These are phyloP conservation scores for Dictyostelium citrinum DNA, from an alignment of 78 protist genomes.

Conservation along the genomic window DNA sequence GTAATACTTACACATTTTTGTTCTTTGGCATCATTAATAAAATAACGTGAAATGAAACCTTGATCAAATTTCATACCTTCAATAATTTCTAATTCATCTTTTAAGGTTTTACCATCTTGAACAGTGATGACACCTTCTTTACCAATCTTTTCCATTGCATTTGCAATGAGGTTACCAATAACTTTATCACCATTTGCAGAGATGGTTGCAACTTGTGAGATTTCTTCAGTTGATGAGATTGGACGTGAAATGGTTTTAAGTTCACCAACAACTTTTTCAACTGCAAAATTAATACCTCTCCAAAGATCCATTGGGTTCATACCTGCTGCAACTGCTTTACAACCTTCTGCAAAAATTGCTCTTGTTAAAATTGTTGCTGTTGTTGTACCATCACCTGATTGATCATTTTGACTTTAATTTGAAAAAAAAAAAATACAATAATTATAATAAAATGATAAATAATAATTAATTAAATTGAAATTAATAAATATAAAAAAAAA, in stretches of 20 bases:
- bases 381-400: conserved; percentile 99
- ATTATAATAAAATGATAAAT: too few relatives aligned
- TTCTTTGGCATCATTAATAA: conserved; percentile 93
- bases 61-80: conserved; percentile 99
- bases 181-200: conserved; percentile 98
- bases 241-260: conserved; percentile 88
- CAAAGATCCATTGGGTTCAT: conserved; percentile 98
- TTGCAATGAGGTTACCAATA: conserved; percentile 97
- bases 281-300: conserved; percentile 96
- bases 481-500: too few relatives aligned
- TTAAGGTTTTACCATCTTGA: conserved; percentile 97
- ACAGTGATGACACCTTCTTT: conserved; percentile 99
- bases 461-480: too few relatives aligned
- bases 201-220: conserved; percentile 98
- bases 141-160: conserved; percentile 98
- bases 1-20: conserved; percentile 85
- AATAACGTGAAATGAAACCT: conserved; percentile 98
- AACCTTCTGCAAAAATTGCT: conserved; percentile 97
- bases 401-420: conserved; percentile 89
- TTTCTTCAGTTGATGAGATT: conserved; percentile 95
- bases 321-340: conserved; percentile 97
- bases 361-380: conserved; percentile 98
- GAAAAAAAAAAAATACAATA: too few relatives aligned
- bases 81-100: conserved; percentile 96
- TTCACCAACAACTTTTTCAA: conserved; percentile 84